A percentile compares a stretch with the other conserved stretches of the same genome.
Evolutionary conservation across 2,329 filamentous ascomycete species (phyloP).

Genomic region (Alternaria conjuncta): DNA sequence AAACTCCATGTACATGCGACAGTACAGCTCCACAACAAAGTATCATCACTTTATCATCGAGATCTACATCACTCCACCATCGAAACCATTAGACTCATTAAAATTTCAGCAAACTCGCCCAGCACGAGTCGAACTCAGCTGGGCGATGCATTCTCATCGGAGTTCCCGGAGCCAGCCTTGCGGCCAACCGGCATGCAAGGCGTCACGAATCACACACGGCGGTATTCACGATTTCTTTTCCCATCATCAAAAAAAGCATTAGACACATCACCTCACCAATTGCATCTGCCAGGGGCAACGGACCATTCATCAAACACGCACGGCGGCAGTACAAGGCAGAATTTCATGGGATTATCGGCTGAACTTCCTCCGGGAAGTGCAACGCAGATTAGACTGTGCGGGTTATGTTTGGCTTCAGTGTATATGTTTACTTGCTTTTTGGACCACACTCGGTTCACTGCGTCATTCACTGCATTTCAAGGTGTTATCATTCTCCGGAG

Average conservation of each 20-base stretch:
- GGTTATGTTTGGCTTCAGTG: conserved; percentile 19
- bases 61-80: conserved; percentile 15
- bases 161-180: conserved; percentile 31
- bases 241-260: conserved; percentile 42
- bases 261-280: conserved; percentile 41
- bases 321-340: conserved; percentile 16
- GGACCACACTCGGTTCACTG: neutral
- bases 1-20: conserved; percentile 7
- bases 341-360: conserved; percentile 26
- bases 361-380: conserved; percentile 10
- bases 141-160: conserved; percentile 38
- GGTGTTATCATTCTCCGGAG: neutral
- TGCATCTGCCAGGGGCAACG: conserved; percentile 44
- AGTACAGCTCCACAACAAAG: conserved; percentile 20
- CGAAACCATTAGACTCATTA: conserved; percentile 16
- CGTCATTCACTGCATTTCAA: conserved; percentile 4
- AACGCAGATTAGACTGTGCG: conserved; percentile 33
- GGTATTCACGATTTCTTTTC: conserved; percentile 30
- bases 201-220: conserved; percentile 28
- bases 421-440: conserved; percentile 19
- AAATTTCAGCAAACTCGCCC: conserved; percentile 19
- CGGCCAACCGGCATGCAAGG: conserved; percentile 12
- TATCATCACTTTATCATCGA: conserved; percentile 32
- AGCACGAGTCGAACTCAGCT: conserved; percentile 21
- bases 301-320: conserved; percentile 9